A percentile compares a stretch with the other conserved stretches of the same genome.
phyloP scores from a whole-genome alignment of 2,329 filamentous ascomycete species.

The Simplicillium sp. region DNA sequence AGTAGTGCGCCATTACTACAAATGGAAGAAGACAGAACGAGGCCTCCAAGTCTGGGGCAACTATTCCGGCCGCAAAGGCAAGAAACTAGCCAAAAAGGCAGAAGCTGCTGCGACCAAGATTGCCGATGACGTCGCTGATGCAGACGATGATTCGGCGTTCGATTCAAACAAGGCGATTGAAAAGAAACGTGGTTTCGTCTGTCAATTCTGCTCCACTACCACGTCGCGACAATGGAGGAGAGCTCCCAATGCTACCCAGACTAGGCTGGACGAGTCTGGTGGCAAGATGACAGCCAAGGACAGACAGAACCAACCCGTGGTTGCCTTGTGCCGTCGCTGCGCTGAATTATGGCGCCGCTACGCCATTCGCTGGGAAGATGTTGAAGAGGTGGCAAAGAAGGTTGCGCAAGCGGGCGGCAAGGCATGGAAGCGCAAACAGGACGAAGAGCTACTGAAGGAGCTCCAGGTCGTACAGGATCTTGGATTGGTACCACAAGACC shows the following conservation, averaged over 20 bases:
- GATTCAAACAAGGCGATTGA: constrained; percentile 75
- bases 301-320: constrained; percentile 63
- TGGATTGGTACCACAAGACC: constrained; percentile 32
- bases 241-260: constrained; percentile 68
- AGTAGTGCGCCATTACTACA: constrained; percentile 90
- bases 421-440: constrained; percentile 79
- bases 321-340: constrained; percentile 83
- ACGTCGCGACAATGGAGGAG: constrained; percentile 84
- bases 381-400: constrained; percentile 86
- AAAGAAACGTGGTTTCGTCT: constrained; percentile 77
- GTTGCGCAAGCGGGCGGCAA: constrained; percentile 69
- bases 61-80: constrained; percentile 78
- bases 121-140: constrained; percentile 85
- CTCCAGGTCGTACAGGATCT: constrained; percentile 56
- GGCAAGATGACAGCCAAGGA: constrained; percentile 58
- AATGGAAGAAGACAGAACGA: constrained; percentile 89
- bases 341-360: constrained; percentile 93
- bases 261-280: constrained; percentile 55
- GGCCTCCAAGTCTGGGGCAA: constrained; percentile 86
- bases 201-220: constrained; percentile 83
- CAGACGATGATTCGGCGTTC: constrained; percentile 90
- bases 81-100: constrained; percentile 71
- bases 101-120: constrained; percentile 66
- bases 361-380: constrained; percentile 88
- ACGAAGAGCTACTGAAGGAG: constrained; percentile 81